Evolutionary conservation across 2,329 filamentous ascomycete species (phyloP), one percentile per base, ranked within the genome.

Genomic region (Cadophora sp.): DNA sequence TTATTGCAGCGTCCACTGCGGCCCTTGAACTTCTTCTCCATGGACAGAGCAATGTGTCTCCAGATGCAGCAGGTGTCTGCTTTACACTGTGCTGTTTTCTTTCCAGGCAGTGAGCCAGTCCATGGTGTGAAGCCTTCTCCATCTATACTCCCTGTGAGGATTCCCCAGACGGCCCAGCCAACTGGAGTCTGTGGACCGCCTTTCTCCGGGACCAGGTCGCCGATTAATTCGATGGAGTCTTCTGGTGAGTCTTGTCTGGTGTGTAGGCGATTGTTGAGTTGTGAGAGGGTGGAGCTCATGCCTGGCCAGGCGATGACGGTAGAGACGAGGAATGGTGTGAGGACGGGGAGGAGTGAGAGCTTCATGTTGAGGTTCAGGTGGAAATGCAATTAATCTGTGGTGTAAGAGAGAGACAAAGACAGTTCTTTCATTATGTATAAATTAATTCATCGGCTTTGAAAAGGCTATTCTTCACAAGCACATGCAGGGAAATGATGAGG

Each of bases 201-300:
- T n/a, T 55, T 55, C 31, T 43, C 61, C 9, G 66, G 64, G 19
- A 51, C 58, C 3, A 89, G 61, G 85, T 93, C 27, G 92, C 92
- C 6, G 97, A 93, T 81, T 92, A 97, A 75, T 87, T 98, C 48
- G 82, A 92, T 71, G 89, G 91, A 73, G 86, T 88, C 73, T 55
- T 55, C 51, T 27, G 51, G 26, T 6, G 51, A n/a, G 26, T 55
- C 51, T 31, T 55, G 51, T 31, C 51, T 22, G 14, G 26, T 31
- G 16, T 26, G 26, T 26, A 55, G 51, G 26, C 27, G 51, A 27
- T 22, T 55, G 51, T 55, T 55, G 26, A 55, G 51, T 55, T 55
- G 26, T 27, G 51, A 55, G 14, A 55, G 14, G 26, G 51, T 55
- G 5, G 27, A 31, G 0, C 11, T 31, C 51, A 55, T 55, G 26